Evolutionary conservation across 2,329 filamentous ascomycete species (phyloP).

Genomic region (Sclerotinia spermophila): DNA sequence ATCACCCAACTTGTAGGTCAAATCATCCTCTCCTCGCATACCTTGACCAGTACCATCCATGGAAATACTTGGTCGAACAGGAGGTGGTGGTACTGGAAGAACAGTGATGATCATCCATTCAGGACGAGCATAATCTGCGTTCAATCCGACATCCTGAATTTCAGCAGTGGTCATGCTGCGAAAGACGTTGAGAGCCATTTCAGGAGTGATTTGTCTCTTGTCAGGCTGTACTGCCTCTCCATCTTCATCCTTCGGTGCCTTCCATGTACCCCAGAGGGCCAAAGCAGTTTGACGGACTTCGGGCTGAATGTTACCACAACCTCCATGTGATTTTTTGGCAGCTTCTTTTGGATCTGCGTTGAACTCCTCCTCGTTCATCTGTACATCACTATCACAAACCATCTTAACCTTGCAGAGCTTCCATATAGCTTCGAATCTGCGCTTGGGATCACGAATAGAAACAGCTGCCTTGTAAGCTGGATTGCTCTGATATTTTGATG

Average conservation of each 20-base stretch:
- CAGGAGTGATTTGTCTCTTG: slow-evolving; percentile 76
- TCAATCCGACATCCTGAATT: slow-evolving; percentile 82
- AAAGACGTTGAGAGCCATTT: slow-evolving; percentile 82
- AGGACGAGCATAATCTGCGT: slow-evolving; percentile 88
- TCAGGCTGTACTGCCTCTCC: slow-evolving; percentile 66
- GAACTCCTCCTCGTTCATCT: slow-evolving; percentile 63
- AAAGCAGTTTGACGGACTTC: slow-evolving; percentile 83
- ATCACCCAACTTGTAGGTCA: slow-evolving; percentile 98
- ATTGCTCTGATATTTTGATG: slow-evolving; percentile 65
- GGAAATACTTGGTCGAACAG: slow-evolving; percentile 93
- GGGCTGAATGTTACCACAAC: slow-evolving; percentile 89
- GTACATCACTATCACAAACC: slow-evolving; percentile 76
- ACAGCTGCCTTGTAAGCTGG: slow-evolving; percentile 79
- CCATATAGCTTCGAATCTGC: slow-evolving; percentile 91
- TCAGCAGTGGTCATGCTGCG: slow-evolving; percentile 79
- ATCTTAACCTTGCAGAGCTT: slow-evolving; percentile 85
- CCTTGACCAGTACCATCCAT: slow-evolving; percentile 93
- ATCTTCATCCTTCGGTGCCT: slow-evolving; percentile 69
- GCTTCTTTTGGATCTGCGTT: slow-evolving; percentile 55
- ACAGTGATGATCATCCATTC: slow-evolving; percentile 99
- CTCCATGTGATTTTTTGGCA: slow-evolving; percentile 65
- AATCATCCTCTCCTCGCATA: slow-evolving; percentile 93
- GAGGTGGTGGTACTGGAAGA: slow-evolving; percentile 89
- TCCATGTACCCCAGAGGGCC: slow-evolving; percentile 75
- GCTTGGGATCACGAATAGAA: slow-evolving; percentile 84